A percentile compares a stretch with the other conserved stretches of the same genome.
Evolutionary conservation across 106 monocot genomes (phyloP).

Genomic region (Acanthochlamys bracteata): DNA sequence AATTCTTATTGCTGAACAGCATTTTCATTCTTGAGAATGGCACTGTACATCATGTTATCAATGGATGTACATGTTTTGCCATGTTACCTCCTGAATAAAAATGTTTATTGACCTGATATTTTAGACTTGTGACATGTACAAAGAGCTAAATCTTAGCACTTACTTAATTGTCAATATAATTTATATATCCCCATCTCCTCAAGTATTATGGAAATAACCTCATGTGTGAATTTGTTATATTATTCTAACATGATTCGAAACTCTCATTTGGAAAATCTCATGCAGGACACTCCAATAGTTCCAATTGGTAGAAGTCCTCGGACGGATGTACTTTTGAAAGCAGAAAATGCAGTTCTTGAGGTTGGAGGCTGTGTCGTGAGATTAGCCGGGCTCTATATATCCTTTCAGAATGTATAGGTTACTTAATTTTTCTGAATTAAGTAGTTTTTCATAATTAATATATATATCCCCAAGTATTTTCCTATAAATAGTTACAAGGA

Average conservation of each 20-base stretch:
- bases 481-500: constrained; percentile 41
- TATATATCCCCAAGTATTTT: constrained; percentile 3
- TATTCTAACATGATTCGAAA: neutral
- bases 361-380: constrained; percentile 71
- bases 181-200: too few species aligned
- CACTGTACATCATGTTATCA: too few species aligned
- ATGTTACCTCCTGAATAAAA: too few species aligned
- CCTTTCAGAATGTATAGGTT: constrained; percentile 23
- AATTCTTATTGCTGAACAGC: too few species aligned
- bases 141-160: too few species aligned
- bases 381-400: constrained; percentile 96
- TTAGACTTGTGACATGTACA: too few species aligned
- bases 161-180: too few species aligned
- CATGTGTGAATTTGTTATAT: too few species aligned
- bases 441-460: neutral
- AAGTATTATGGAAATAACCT: too few species aligned
- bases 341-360: constrained; percentile 59
- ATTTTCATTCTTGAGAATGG: too few species aligned
- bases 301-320: constrained; percentile 75
- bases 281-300: constrained; percentile 65
- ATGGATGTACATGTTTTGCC: too few species aligned
- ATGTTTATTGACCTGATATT: too few species aligned
- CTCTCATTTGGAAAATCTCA: neutral
- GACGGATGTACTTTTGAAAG: constrained; percentile 76
- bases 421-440: neutral